A percentile compares a stretch with the other conserved stretches of the same genome.
These are phyloP conservation scores for Nothophaeocryptopus gaeumannii DNA, from an alignment of 2,329 filamentous ascomycete species.

Conservation along the genomic window DNA sequence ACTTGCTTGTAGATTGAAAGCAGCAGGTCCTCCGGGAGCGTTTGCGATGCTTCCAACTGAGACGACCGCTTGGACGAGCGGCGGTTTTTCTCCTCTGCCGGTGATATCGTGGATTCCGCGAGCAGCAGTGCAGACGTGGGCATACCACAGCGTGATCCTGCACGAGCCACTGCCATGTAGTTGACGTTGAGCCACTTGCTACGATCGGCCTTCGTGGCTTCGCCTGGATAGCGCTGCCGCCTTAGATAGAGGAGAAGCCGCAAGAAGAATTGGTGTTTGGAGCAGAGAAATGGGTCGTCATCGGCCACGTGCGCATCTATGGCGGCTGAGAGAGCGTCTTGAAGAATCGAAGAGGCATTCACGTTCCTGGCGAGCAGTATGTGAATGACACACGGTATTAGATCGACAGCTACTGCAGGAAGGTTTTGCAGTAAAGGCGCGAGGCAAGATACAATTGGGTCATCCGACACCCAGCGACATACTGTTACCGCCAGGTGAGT, in stretches of 20 bases:
- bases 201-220: slow-evolving; percentile 75
- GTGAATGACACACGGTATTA: slow-evolving; percentile 76
- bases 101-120: slow-evolving; percentile 58
- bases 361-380: slow-evolving; percentile 69
- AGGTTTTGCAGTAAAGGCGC: slow-evolving; percentile 64
- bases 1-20: slow-evolving; percentile 85
- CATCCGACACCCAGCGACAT: slow-evolving; percentile 56
- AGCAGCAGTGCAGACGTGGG: slow-evolving; percentile 83
- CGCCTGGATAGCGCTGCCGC: slow-evolving; percentile 70
- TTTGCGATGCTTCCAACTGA: slow-evolving; percentile 17
- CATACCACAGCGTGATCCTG: slow-evolving; percentile 77
- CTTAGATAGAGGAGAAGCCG: slow-evolving; percentile 84
- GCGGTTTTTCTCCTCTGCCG: slow-evolving; percentile 14
- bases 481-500: slow-evolving; percentile 24
- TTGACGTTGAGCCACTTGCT: slow-evolving; percentile 84
- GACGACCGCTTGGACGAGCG: slow-evolving; percentile 28
- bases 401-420: slow-evolving; percentile 65
- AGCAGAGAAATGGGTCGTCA: slow-evolving; percentile 47
- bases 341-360: slow-evolving; percentile 59
- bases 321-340: slow-evolving; percentile 62
- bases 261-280: slow-evolving; percentile 70
- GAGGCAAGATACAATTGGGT: slow-evolving; percentile 68
- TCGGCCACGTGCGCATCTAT: slow-evolving; percentile 63
- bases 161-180: slow-evolving; percentile 64
- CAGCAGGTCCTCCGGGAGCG: slow-evolving; percentile 63